Evolutionary conservation across 2,329 filamentous ascomycete genomes (phyloP), one percentile per base, ranked within the genome.

Genomic region (Colletotrichum paranaense): DNA sequence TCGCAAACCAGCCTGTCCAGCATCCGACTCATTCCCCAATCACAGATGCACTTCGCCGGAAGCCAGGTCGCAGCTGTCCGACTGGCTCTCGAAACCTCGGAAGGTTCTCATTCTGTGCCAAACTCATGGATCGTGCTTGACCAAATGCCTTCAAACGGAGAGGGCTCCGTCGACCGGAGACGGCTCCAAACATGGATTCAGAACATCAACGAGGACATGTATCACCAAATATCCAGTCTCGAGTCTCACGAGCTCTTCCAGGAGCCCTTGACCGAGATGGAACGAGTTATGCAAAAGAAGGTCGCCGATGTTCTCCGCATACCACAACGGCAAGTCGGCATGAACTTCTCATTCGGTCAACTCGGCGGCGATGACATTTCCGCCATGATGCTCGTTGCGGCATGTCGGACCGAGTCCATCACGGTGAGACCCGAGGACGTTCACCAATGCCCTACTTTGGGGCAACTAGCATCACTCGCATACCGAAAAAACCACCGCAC

Each of bases 181-280:
- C 82, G 81, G 68, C 76, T 89, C 56, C 87, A 88, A 71, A 88
- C 86, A 4, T 89, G 88, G 88, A 84, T 85, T 30, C 87, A 89
- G 78, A 89, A 89, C 74, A 84, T 86, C 59, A 86, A 87, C 72
- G 83, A 88, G 65, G 81, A 84, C 32, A 75, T 82, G 28, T 84
- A 88, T 75, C 81, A 83, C 55, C 85, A 84, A 60, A 85, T 88
- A 55, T 82, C 86, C 78, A 82, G 82, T 60, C 78, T 88, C 24
- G 82, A 84, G 28, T 80, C 80, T 9, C 80, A 84, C 42, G 81
- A 82, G 49, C 75, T 78, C 3, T 67, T 83, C 9, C 79, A 80
- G 58, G 77, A 79, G 28, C 84, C 85, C 0, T 72, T 80, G 5
- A 84, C 78, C 6, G 81, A 79, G 19, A 81, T 82, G 77, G 85